Evolutionary conservation across 495 filamentous ascomycete genomes (phyloP).

Genomic region (Oidiodendron maius): DNA sequence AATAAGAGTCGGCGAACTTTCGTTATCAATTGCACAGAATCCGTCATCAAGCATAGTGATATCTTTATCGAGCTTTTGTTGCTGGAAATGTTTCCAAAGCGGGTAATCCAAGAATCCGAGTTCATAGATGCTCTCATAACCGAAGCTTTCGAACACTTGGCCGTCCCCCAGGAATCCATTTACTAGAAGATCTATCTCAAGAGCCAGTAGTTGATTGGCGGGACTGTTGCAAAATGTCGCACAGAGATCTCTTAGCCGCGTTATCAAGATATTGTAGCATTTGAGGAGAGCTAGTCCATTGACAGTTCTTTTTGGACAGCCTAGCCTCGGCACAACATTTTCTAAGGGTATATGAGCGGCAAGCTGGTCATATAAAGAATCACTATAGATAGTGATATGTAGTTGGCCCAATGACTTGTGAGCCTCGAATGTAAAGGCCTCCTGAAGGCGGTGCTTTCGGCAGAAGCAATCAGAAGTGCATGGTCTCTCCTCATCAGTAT

Average conservation of each 20-base stretch:
- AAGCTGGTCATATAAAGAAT: neutral
- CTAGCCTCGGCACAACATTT: neutral
- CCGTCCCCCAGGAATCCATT: neutral
- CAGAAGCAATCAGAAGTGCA: constrained; percentile 1
- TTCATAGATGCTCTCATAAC: neutral
- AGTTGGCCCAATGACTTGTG: neutral
- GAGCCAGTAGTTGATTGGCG: neutral
- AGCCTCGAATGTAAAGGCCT: neutral
- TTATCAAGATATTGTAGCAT: neutral
- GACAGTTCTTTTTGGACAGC: neutral
- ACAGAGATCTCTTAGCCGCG: neutral
- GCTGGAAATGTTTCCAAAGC: neutral
- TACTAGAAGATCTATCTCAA: constrained; percentile 2
- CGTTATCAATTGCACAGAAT: constrained; percentile 4
- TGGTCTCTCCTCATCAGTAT: neutral
- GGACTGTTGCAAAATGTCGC: neutral
- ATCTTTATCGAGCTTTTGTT: neutral
- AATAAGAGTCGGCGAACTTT: too few relatives aligned
- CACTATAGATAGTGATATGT: constrained; percentile 2
- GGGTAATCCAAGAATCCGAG: neutral
- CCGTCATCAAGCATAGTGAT: neutral
- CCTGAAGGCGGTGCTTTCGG: neutral
- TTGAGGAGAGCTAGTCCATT: constrained; percentile 3
- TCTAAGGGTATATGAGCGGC: neutral
- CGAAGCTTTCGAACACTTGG: constrained; percentile 3